Evolutionary conservation across 2,329 filamentous ascomycete genomes (phyloP), one percentile per base, ranked within the genome.

Genomic region (Aspergillus sp.): DNA sequence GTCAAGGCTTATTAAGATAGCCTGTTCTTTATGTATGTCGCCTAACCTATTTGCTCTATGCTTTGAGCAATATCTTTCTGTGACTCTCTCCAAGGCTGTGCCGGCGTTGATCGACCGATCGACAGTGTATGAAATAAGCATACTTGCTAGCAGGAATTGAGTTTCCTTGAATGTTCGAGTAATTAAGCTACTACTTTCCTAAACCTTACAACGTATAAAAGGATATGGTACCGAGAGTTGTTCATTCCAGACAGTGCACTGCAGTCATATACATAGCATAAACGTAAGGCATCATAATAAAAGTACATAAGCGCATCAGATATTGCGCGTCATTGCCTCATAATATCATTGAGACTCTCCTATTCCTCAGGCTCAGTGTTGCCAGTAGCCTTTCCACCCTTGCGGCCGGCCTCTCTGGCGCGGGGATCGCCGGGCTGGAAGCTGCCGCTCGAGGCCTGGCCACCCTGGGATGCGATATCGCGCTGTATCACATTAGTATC

Each of bases 401-500:
- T 86, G 34, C 77, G 75, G 3, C 84, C 84, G 19, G 84, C 84
- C 71, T 85, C 84, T 52, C 76, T 79, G 2, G 84, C 83, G 62
- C 77, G 80, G 70, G 84, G 80, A 52, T 80, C 83, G 7, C 84
- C 82, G 0, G 79, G 79, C 67, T 86, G 81, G 57, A 87, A 87
- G 3, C 80, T 84, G 4, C 85, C 84, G 41, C 78, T 77, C 0
- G 83, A 85, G 0, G 82, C 80, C 55, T 85, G 76, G 4, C 83
- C 84, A 9, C 85, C 85, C 71, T 79, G 76, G 11, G 84, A 86
- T 1, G 85, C 84, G 61, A 87, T 85, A 1, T 86, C 79, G 22
- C 77, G 75, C 84, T 85, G 50, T 7, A 13, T 30, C 6, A 31
- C 1, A 51, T 57, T 13, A 61, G 41, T 30, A 31, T 28, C 17